Evolutionary conservation across 169 alveolate species (phyloP).

Genomic region (Eimeria acervulina): DNA sequence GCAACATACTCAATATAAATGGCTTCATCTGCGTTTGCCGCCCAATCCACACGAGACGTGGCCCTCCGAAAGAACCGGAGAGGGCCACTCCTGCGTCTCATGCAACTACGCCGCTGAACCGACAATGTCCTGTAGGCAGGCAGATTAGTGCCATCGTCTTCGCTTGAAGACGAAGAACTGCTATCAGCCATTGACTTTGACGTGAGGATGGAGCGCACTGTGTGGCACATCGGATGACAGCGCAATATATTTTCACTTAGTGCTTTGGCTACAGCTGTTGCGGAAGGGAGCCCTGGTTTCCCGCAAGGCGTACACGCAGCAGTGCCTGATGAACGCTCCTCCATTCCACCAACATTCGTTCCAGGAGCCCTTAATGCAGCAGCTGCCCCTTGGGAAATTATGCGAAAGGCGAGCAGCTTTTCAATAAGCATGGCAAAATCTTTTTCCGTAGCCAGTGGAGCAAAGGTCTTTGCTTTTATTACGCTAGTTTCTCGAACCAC

Average conservation of each 20-base stretch:
- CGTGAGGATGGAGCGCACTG: constrained; percentile 18
- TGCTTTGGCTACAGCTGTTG: not conserved
- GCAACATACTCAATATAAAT: constrained; percentile 21
- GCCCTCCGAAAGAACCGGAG: not conserved
- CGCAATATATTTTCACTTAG: not conserved
- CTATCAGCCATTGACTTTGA: not conserved
- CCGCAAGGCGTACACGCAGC: not conserved
- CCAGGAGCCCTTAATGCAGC: not conserved
- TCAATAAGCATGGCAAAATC: not conserved
- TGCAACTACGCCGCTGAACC: constrained; percentile 41
- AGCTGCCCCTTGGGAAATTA: not conserved
- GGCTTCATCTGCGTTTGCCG: constrained; percentile 16
- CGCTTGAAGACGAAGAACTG: constrained; percentile 50
- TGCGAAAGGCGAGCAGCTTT: constrained; percentile 5
- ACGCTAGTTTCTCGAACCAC: not conserved
- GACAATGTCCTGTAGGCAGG: constrained; percentile 36
- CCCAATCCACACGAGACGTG: constrained; percentile 6
- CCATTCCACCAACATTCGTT: not conserved
- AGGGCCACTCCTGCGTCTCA: not conserved
- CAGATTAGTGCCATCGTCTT: not conserved
- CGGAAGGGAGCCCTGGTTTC: not conserved
- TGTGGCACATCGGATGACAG: not conserved
- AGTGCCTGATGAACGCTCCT: not conserved
- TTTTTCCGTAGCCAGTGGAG: not conserved
- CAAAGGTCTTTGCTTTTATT: not conserved